phyloP scores from a whole-genome alignment of 805 yeast species.

The Kodamaea restingae region DNA sequence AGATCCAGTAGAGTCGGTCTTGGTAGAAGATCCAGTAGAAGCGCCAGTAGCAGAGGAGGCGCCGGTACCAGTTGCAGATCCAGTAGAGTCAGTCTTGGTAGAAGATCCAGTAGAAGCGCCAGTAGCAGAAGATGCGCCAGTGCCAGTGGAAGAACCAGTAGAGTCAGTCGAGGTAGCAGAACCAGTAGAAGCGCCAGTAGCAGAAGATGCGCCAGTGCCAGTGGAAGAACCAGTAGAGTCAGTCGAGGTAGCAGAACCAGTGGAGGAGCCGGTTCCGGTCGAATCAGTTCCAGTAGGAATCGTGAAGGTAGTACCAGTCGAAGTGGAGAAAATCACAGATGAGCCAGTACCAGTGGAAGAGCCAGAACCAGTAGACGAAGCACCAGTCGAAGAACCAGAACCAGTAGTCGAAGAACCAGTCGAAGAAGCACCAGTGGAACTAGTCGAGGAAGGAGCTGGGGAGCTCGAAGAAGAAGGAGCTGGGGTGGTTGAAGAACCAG shows the following conservation, averaged over 20 bases:
- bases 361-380: conserved; percentile 6
- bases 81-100: background rate
- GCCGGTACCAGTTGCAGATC: background rate
- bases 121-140: conserved; percentile 2
- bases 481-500: background rate
- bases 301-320: conserved; percentile 1
- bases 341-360: too few species aligned
- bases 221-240: too few species aligned
- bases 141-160: background rate
- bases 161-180: conserved; percentile 5
- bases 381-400: too few species aligned
- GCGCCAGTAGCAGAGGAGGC: conserved; percentile 2
- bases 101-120: background rate
- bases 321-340: too few species aligned
- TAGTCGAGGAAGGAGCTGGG: background rate
- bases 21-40: background rate
- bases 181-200: conserved; percentile 2
- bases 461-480: background rate
- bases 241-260: conserved; percentile 5
- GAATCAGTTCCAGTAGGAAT: too few species aligned
- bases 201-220: background rate
- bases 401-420: conserved; percentile 1
- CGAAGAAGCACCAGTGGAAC: background rate
- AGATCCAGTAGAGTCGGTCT: conserved; percentile 1
- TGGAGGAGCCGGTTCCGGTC: too few species aligned